These are phyloP conservation scores for Pythium insidiosum DNA, from an alignment of 352 stramenopile species.

Conservation along the genomic window DNA sequence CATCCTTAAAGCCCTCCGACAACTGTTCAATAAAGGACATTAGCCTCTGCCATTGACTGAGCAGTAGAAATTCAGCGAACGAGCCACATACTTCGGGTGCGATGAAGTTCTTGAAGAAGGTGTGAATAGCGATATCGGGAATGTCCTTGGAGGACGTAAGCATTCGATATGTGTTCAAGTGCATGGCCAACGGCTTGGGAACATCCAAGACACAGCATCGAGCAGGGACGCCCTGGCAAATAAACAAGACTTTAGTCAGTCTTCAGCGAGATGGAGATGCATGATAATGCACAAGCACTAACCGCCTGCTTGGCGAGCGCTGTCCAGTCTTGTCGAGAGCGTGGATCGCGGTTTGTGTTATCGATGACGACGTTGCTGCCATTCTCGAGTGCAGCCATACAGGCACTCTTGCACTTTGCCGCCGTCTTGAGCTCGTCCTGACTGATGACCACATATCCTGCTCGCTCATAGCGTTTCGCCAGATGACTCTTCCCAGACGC, in stretches of 20 bases:
- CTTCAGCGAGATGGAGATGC: too few species aligned
- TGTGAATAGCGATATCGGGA: slow-evolving; percentile 81
- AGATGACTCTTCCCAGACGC: slow-evolving; percentile 75
- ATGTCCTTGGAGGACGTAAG: slow-evolving; percentile 69
- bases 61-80: neutral
- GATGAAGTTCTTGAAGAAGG: slow-evolving; percentile 80
- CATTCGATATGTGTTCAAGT: slow-evolving; percentile 80
- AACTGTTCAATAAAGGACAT: slow-evolving; percentile 23
- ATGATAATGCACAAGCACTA: too few species aligned
- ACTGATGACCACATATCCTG: slow-evolving; percentile 61
- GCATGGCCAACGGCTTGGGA: slow-evolving; percentile 66
- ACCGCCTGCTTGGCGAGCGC: slow-evolving; percentile 48
- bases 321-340: slow-evolving; percentile 66
- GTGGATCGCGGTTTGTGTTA: slow-evolving; percentile 71
- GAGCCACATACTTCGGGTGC: slow-evolving; percentile 22
- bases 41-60: neutral
- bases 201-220: slow-evolving; percentile 79
- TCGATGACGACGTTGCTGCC: slow-evolving; percentile 81
- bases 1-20: slow-evolving; percentile 61
- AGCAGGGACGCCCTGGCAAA: slow-evolving; percentile 48
- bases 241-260: too few species aligned
- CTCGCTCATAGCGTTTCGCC: slow-evolving; percentile 20
- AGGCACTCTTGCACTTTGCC: slow-evolving; percentile 64
- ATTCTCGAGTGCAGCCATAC: slow-evolving; percentile 35
- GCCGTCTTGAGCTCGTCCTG: slow-evolving; percentile 83